Base-by-base conservation (phyloP, 805 yeast species). In the Saccharomycopsis lassenensis region DNA sequence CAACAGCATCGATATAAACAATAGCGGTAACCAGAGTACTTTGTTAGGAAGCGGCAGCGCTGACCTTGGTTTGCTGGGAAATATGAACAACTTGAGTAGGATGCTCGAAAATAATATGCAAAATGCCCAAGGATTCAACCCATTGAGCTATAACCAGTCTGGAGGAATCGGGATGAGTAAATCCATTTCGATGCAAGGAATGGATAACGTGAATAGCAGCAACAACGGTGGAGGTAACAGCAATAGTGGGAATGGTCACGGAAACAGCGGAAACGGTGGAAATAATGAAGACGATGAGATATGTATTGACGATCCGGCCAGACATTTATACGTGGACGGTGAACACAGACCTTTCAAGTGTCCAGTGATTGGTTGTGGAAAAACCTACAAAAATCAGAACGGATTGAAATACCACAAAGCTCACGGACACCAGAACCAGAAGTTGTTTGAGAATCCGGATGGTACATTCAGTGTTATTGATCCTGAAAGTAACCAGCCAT, bases 301-400 rank as follows among this genome's bases (percentile, higher is more conserved):
- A 43, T 86, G 86, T 57, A 87, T 91, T 33, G 96, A 89, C 58
- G 96, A 91, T 57, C 98, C 97, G 0, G 95, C 96, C 1, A 71
- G 97, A 46, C 91, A 87, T 54, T 61, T 89, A 41, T 89, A 91
- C 54, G 95, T 87, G 23, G 96, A 87, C 58, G 87, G 83, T 40
- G 95, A 87, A 48, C 82, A 85, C 55, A 78, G 91, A 57, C 98
- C 98, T 21, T 91, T 79, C 63, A 86, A 81, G 56, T 91, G 98
- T 62, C 98, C 97, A 0, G 98, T 91, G 29, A 82, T 86, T 52
- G 98, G 98, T 5, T 91, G 98, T 59, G 96, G 87, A 50, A 91
- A 91, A 65, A 87, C 89, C 20, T 91, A 91, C 59, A 91, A 91
- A 63, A 91, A 91, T 58, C 98, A 91, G 61, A 91, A 91, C 54